phyloP scores from a whole-genome alignment of 495 filamentous ascomycete species.

The Usnea hakonensis region DNA sequence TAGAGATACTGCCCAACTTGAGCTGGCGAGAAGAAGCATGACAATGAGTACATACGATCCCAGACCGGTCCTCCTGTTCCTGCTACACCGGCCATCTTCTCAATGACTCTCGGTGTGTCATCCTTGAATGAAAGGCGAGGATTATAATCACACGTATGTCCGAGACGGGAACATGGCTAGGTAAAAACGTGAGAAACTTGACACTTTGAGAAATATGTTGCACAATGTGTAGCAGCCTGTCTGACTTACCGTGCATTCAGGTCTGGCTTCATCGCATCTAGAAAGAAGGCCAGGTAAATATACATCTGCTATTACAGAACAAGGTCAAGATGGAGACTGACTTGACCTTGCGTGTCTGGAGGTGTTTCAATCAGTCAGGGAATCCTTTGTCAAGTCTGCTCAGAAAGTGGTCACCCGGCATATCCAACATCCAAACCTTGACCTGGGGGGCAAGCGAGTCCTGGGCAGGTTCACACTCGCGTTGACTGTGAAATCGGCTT shows the following conservation, averaged over 20 bases:
- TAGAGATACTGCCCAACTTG: conserved; percentile 13
- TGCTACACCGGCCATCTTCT: conserved; percentile 36
- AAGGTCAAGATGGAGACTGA: background rate
- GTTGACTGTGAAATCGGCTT: conserved; percentile 1
- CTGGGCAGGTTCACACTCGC: conserved; percentile 34
- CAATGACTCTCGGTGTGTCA: conserved; percentile 48
- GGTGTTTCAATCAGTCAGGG: conserved; percentile 3
- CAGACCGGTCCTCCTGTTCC: conserved; percentile 10
- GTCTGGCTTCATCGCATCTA: conserved; percentile 49
- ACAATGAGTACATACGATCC: conserved; percentile 10
- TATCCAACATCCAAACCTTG: conserved; percentile 47
- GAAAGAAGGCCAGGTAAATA: conserved; percentile 4
- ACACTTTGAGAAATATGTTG: background rate
- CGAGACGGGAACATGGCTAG: conserved; percentile 49
- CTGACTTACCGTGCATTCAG: conserved; percentile 42
- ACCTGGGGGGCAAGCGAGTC: conserved; percentile 46
- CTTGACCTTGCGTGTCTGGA: conserved; percentile 46
- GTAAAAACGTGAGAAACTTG: background rate
- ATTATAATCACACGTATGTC: conserved; percentile 51
- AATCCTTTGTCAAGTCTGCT: background rate
- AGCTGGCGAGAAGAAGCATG: background rate
- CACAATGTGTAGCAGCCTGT: background rate
- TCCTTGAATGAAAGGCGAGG: conserved; percentile 49
- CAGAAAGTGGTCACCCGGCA: conserved; percentile 38
- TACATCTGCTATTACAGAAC: background rate